Percentiles rank a stretch among this genome's conserved stretches.
phyloP scores from a whole-genome alignment of 306 rosid species.

The Acmispon strigosus region DNA sequence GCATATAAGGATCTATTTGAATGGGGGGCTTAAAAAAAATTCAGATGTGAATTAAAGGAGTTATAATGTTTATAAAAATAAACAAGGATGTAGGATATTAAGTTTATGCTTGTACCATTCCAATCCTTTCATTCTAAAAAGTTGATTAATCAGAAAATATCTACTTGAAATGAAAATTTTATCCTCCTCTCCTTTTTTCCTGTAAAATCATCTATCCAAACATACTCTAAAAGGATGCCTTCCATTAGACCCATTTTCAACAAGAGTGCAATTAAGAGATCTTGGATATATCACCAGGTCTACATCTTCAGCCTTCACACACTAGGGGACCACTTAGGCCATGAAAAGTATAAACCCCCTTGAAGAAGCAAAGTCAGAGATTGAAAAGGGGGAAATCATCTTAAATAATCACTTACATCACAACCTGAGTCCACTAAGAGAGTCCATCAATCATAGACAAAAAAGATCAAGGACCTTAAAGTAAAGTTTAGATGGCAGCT shows the following conservation, averaged over 20 bases:
- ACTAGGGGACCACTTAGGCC: constrained; percentile 22
- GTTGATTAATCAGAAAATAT: too few relatives aligned
- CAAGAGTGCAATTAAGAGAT: constrained; percentile 20
- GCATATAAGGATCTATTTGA: background rate
- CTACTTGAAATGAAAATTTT: too few relatives aligned
- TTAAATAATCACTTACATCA: background rate
- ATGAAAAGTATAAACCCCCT: background rate
- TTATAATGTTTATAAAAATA: too few relatives aligned
- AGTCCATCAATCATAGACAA: background rate
- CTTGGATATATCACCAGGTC: constrained; percentile 4
- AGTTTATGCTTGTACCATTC: too few relatives aligned
- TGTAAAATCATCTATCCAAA: too few relatives aligned
- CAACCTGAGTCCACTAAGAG: background rate
- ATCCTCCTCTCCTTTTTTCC: too few relatives aligned
- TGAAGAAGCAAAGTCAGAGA: background rate
- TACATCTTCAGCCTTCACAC: background rate
- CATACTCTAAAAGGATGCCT: background rate
- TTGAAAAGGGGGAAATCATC: background rate
- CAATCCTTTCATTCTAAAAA: too few relatives aligned
- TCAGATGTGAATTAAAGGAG: too few relatives aligned
- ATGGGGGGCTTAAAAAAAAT: too few relatives aligned
- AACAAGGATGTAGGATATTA: too few relatives aligned
- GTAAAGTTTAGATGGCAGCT: background rate
- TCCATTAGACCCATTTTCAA: background rate
- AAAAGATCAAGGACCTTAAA: constrained; percentile 1